A percentile compares a stretch with the other conserved stretches of the same genome.
Conservation (phyloP, 2,329 filamentous ascomycete species). For the Colletotrichum eleusines region DNA sequence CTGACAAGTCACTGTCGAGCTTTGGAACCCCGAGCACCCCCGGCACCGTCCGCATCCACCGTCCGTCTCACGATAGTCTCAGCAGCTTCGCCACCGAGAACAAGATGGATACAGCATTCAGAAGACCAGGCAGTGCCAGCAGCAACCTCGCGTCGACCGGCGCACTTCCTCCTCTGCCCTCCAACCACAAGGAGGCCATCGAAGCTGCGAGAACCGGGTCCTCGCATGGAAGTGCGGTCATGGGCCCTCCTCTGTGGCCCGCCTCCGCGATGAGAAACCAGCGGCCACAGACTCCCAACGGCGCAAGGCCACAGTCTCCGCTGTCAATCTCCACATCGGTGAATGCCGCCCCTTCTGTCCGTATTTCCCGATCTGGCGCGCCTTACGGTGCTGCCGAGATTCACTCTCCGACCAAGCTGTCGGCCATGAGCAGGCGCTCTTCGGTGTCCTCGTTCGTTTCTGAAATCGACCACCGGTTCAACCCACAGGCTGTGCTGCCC, state of each 20-base stretch:
- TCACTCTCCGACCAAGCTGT: constrained; percentile 61
- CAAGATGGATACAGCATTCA: constrained; percentile 42
- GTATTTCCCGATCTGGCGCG: constrained; percentile 57
- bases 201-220: constrained; percentile 78
- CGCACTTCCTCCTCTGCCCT: constrained; percentile 77
- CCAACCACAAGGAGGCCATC: constrained; percentile 86
- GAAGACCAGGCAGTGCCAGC: constrained; percentile 78
- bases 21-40: constrained; percentile 54
- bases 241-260: constrained; percentile 88
- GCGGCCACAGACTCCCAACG: constrained; percentile 72
- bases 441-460: constrained; percentile 97
- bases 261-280: constrained; percentile 74
- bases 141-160: constrained; percentile 67
- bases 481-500: constrained; percentile 69
- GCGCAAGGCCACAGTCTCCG: constrained; percentile 59
- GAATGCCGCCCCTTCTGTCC: constrained; percentile 70
- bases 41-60: constrained; percentile 58
- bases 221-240: constrained; percentile 61
- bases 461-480: constrained; percentile 92
- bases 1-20: constrained; percentile 55
- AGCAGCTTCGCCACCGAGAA: constrained; percentile 52
- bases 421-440: constrained; percentile 71
- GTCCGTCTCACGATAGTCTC: constrained; percentile 62
- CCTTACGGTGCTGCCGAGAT: constrained; percentile 60
- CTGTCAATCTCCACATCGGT: constrained; percentile 58